Base-by-base conservation (phyloP, 2,329 filamentous ascomycete genomes). In the Dryadomyces quercivorus region DNA sequence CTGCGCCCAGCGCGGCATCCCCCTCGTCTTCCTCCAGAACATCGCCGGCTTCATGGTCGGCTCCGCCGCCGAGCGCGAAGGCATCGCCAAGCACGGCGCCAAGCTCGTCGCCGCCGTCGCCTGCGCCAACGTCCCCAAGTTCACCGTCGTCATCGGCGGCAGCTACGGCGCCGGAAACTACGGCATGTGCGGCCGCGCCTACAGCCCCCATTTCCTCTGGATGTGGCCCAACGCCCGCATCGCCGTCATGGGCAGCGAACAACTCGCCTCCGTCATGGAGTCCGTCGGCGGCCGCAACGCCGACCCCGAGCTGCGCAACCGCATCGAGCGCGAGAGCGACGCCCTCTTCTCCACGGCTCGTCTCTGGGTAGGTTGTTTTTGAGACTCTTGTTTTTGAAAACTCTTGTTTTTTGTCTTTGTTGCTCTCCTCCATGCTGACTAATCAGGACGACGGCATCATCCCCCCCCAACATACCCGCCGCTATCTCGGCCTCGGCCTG, bases 21-120 rank as follows among this genome's bases (percentile, higher is more conserved):
- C 93, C 1, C 75, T 97, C 10, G 78, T 97, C 51, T 97, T 97
- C 71, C 74, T 98, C 20, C 93, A 98, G 68, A 97, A 98, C 69
- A 97, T 98, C 66, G 85, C 84, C 6, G 93, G 93, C 46, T 98
- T 98, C 78, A 98, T 98, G 93, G 93, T 98, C 36, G 93, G 93
- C 46, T 80, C 82, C 18, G 88, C 93, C 63, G 90, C 92, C 0
- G 93, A 98, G 71, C 85, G 86, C 54, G 92, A 92, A 52, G 93
- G 93, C 13, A 97, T 98, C 62, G 93, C 93, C 54, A 97, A 97
- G 76, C 94, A 97, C 65, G 93, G 93, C 44, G 93, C 93, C 6
- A 97, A 98, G 72, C 81, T 98, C 18, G 93, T 97, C 31, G 95
- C 90, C 2, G 93, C 92, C 8, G 93, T 97, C 12, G 88, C 90